Percentiles rank a stretch among this genome's conserved stretches.
These are phyloP conservation scores for Podosphaera leucotricha DNA, from an alignment of 2,329 filamentous ascomycete species.

Conservation along the genomic window DNA sequence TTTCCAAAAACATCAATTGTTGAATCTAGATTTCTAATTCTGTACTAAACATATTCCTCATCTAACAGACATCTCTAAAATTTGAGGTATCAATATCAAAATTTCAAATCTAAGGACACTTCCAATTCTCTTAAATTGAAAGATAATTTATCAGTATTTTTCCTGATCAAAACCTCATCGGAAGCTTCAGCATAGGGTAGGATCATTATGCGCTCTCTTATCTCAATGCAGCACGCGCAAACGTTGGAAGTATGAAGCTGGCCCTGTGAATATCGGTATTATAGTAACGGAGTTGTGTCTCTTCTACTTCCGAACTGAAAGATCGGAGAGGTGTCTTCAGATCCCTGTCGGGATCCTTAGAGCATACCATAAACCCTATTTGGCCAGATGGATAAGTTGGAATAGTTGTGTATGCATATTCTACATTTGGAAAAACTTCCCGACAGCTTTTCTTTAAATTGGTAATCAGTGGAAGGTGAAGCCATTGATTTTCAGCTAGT, in stretches of 20 bases:
- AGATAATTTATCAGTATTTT: no score
- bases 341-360: constrained; percentile 71
- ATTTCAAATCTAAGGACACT: no score
- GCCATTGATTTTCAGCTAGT: constrained; percentile 95
- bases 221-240: constrained; percentile 56
- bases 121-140: no score
- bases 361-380: constrained; percentile 99
- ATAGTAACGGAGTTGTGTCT: constrained; percentile 88
- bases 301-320: constrained; percentile 74
- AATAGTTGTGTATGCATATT: constrained; percentile 98
- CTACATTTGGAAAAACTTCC: constrained; percentile 88
- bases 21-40: no score
- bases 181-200: no score
- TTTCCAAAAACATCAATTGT: no score
- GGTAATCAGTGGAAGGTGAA: constrained; percentile 81
- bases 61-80: no score
- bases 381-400: constrained; percentile 97
- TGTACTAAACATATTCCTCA: no score
- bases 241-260: constrained; percentile 78
- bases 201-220: no score
- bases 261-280: constrained; percentile 92
- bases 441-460: constrained; percentile 93
- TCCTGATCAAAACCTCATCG: no score
- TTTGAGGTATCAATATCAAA: no score
- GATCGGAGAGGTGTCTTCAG: constrained; percentile 63